Evolutionary conservation across 2,329 filamentous ascomycete species (phyloP), one percentile per base, ranked within the genome.

Genomic region (Paracorniculantispora psalliotae): DNA sequence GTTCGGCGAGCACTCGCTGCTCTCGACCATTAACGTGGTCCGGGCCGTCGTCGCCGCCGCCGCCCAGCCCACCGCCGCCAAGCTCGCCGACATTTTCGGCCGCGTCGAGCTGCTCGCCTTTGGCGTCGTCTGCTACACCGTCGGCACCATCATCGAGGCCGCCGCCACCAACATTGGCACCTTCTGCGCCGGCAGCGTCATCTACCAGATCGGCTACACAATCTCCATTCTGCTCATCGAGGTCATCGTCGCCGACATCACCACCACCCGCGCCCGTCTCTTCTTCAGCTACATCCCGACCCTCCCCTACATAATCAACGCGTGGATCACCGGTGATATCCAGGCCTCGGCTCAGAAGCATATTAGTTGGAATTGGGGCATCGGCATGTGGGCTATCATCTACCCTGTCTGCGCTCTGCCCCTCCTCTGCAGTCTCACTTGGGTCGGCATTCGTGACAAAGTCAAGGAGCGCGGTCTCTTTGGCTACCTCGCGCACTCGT

Each of bases 191-290:
- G 85, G 85, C 26, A 80, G 81, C 35, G 75, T 86, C 43, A 68
- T 87, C 39, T 86, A 86, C 68, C 83, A 81, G 75, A 75, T 88
- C 43, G 86, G 86, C 51, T 88, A 85, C 67, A 88, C 85, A 12
- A 78, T 78, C 64, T 75, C 87, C 26, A 75, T 85, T 19, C 72
- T 88, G 13, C 75, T 88, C 1, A 76, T 87, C 23, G 84, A 88
- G 69, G 82, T 88, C 65, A 79, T 89, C 61, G 75, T 88, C 48
- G 85, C 79, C 47, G 86, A 89, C 63, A 77, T 85, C 26, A 86
- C 85, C 2, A 87, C 85, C 1, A 80, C 83, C 7, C 80, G 84
- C 15, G 77, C 82, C 12, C 83, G 86, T 66, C 74, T 88, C 9
- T 74, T 88, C 64, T 88, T 87, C 74, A 85, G 81, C 50, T 88